A percentile compares a stretch with the other conserved stretches of the same genome.
phyloP scores from a whole-genome alignment of 768 basidiomycete genomes.

The Gloeophyllum trabeum region DNA sequence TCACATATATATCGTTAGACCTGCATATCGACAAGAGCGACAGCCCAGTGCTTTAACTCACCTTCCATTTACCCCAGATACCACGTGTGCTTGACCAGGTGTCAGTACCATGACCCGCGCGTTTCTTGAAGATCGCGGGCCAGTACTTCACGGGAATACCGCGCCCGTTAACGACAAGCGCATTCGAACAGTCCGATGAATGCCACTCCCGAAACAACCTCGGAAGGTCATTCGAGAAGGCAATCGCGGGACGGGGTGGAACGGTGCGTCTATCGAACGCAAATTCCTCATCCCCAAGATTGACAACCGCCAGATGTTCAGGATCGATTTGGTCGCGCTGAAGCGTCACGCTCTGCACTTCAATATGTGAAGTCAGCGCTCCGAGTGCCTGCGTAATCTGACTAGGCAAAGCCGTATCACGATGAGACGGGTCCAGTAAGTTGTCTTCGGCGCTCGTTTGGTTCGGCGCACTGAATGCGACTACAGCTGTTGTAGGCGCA shows the following conservation, averaged over 20 bases:
- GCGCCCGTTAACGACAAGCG: conserved; percentile 5
- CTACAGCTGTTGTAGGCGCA: no score
- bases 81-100: conserved; percentile 8
- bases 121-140: conserved; percentile 10
- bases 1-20: not conserved
- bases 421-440: no score
- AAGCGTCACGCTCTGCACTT: not conserved
- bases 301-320: conserved; percentile 1
- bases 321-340: conserved; percentile 1
- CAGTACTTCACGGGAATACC: conserved; percentile 11
- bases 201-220: conserved; percentile 11
- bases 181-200: conserved; percentile 2
- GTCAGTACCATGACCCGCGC: not conserved
- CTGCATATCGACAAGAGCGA: not conserved
- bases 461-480: no score
- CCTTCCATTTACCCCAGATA: conserved; percentile 11
- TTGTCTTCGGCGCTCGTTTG: no score
- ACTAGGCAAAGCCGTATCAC: no score
- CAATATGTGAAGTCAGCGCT: no score
- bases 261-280: conserved; percentile 1
- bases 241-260: conserved; percentile 4
- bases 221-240: conserved; percentile 7
- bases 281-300: conserved; percentile 3
- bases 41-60: no score
- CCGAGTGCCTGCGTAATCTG: no score